Conservation (phyloP, 1,284 basidiomycete genomes). For the Rhodotorula glutinis region DNA sequence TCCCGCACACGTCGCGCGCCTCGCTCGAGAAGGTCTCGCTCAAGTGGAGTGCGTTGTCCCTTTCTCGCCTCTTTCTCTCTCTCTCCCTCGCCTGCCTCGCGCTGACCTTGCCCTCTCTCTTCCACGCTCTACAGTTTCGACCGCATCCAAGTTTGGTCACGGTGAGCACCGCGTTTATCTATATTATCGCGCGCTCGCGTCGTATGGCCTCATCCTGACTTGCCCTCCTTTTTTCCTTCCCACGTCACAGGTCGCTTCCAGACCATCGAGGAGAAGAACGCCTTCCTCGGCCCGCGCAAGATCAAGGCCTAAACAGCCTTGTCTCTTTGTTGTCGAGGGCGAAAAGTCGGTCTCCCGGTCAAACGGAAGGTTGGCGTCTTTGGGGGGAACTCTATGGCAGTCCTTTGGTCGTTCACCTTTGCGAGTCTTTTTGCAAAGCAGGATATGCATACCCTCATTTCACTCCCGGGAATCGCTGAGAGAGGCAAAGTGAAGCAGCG, state of each 20-base stretch:
- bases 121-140: slow-evolving; percentile 55
- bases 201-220: too few relatives aligned
- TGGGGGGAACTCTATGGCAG: too few relatives aligned
- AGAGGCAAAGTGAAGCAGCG: too few relatives aligned
- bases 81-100: background rate
- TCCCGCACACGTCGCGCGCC: slow-evolving; percentile 58
- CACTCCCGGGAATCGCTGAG: too few relatives aligned
- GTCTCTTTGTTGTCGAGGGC: background rate
- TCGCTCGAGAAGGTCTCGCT: slow-evolving; percentile 86
- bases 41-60: slow-evolving; percentile 73
- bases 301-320: slow-evolving; percentile 28
- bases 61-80: background rate
- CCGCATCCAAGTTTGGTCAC: slow-evolving; percentile 68
- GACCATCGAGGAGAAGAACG: slow-evolving; percentile 79
- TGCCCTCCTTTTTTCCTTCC: too few relatives aligned
- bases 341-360: too few relatives aligned
- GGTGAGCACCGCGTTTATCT: too few relatives aligned
- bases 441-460: too few relatives aligned
- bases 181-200: too few relatives aligned
- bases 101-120: background rate
- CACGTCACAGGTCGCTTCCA: slow-evolving; percentile 39
- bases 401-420: too few relatives aligned
- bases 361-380: too few relatives aligned
- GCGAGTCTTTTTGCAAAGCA: too few relatives aligned
- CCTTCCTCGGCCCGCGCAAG: slow-evolving; percentile 57